phyloP scores from a whole-genome alignment of 257 asterid species.

The Gentiana macrophylla region DNA sequence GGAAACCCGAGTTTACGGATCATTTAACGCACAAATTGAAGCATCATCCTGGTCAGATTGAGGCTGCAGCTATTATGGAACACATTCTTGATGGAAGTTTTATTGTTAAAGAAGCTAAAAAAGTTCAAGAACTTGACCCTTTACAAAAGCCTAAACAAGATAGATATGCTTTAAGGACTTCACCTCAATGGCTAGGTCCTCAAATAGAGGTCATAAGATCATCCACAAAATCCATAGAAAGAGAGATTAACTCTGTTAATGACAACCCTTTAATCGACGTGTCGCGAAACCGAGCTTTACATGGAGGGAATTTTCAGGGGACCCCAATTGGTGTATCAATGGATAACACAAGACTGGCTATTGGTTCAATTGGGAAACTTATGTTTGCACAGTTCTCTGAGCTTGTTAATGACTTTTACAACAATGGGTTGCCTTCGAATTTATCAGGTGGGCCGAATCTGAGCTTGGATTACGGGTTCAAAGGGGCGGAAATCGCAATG shows the following conservation, averaged over 20 bases:
- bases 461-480: constrained; percentile 24
- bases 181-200: constrained; percentile 28
- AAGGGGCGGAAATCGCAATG: constrained; percentile 26
- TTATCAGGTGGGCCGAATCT: constrained; percentile 21
- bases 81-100: constrained; percentile 20
- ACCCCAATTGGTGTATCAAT: constrained; percentile 27
- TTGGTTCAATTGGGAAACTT: constrained; percentile 27
- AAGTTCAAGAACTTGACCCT: constrained; percentile 20
- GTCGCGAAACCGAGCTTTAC: constrained; percentile 18
- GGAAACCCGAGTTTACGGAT: constrained; percentile 22
- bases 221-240: constrained; percentile 23
- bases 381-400: constrained; percentile 28
- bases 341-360: constrained; percentile 23
- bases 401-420: constrained; percentile 24
- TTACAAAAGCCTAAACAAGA: constrained; percentile 24
- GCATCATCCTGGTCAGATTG: constrained; percentile 30
- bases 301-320: constrained; percentile 26
- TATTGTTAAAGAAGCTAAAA: constrained; percentile 21
- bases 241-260: constrained; percentile 26
- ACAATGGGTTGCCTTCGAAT: constrained; percentile 23
- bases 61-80: constrained; percentile 29
- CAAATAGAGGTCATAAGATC: constrained; percentile 20
- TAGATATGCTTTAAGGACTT: constrained; percentile 21
- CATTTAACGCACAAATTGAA: constrained; percentile 26
- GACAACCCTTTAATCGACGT: constrained; percentile 24